Conservation (phyloP, 306 rosid genomes). For the Acacia crassicarpa region DNA sequence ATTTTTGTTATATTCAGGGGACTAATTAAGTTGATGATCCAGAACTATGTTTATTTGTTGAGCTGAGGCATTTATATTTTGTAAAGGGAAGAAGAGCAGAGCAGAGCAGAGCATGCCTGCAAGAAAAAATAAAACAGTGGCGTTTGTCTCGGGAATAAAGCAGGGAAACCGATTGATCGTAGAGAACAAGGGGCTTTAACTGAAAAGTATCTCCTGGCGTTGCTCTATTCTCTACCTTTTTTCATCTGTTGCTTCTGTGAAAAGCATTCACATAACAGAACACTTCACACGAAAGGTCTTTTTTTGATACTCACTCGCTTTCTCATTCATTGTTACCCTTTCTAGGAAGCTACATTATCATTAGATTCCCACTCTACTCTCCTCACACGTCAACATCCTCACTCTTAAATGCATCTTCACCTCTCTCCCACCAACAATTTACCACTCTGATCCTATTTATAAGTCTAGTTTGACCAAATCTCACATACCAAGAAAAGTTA, state of each 20-base stretch:
- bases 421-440: too few species aligned
- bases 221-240: background rate
- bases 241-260: background rate
- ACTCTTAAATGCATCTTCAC: too few species aligned
- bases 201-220: background rate
- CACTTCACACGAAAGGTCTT: slow-evolving; percentile 1
- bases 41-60: background rate
- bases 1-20: background rate
- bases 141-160: background rate
- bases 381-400: background rate
- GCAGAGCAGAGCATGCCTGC: background rate
- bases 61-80: too few species aligned
- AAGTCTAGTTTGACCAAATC: too few species aligned
- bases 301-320: background rate
- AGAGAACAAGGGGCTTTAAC: background rate
- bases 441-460: too few species aligned
- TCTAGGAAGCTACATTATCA: background rate
- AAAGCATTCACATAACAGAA: background rate
- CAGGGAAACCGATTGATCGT: background rate
- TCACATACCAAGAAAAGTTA: too few species aligned
- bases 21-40: background rate
- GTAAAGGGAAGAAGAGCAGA: background rate
- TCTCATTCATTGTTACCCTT: background rate
- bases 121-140: background rate
- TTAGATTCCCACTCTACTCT: slow-evolving; percentile 19